phyloP scores from a whole-genome alignment of 495 filamentous ascomycete species.

The Diplogelasinospora grovesii region DNA sequence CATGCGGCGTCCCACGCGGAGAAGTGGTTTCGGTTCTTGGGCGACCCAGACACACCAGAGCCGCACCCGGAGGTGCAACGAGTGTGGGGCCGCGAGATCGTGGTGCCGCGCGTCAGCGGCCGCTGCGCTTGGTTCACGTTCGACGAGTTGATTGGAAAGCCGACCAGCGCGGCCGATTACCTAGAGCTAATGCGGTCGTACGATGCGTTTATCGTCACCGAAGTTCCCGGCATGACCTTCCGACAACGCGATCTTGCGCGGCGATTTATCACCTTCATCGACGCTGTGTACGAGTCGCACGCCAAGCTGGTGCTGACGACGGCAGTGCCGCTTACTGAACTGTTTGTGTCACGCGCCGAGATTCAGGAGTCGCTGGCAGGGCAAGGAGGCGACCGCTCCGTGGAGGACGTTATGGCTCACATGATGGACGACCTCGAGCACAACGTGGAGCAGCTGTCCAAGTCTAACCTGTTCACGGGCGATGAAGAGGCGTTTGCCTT shows the following conservation, averaged over 20 bases:
- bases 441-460: constrained; percentile 79
- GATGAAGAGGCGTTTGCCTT: constrained; percentile 98
- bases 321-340: constrained; percentile 70
- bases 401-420: constrained; percentile 76
- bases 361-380: constrained; percentile 47
- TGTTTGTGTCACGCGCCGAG: constrained; percentile 84
- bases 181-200: constrained; percentile 87
- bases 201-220: constrained; percentile 83
- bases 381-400: constrained; percentile 41
- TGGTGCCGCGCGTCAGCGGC: constrained; percentile 82
- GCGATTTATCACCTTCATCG: constrained; percentile 94
- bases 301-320: constrained; percentile 94
- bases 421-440: constrained; percentile 92
- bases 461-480: constrained; percentile 80
- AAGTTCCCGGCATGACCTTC: constrained; percentile 86
- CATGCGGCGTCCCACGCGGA: constrained; percentile 75
- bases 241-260: constrained; percentile 81
- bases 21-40: constrained; percentile 91
- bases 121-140: constrained; percentile 86
- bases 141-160: constrained; percentile 76
- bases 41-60: constrained; percentile 70
- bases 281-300: constrained; percentile 80
- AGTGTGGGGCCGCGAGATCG: constrained; percentile 91
- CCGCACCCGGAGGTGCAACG: constrained; percentile 69
- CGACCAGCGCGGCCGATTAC: constrained; percentile 90